phyloP scores from a whole-genome alignment of 208 protist species.

The Leishmania turanica region DNA sequence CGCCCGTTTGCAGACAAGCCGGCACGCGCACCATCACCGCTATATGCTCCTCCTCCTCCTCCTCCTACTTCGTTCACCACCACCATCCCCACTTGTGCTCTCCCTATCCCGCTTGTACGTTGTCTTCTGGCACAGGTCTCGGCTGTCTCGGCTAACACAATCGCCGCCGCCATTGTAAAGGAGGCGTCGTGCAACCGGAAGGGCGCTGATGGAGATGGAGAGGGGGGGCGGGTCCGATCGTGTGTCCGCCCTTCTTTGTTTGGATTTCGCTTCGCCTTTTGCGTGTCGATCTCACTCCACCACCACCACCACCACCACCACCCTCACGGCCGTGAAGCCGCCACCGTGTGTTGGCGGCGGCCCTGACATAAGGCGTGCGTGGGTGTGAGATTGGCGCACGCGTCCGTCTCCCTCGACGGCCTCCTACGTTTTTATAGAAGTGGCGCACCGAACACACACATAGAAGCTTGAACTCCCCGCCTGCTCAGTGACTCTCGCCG shows the following conservation, averaged over 20 bases:
- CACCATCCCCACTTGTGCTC: background rate
- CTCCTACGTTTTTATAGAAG: background rate
- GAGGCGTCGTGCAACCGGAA: background rate
- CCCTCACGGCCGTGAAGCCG: background rate
- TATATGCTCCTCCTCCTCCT: background rate
- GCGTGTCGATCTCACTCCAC: background rate
- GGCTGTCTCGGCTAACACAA: background rate
- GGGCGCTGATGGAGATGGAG: background rate
- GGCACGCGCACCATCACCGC: background rate
- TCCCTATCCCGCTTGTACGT: background rate
- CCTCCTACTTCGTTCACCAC: background rate
- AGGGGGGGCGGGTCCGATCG: background rate
- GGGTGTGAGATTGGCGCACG: background rate
- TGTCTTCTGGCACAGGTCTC: background rate
- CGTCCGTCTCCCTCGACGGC: background rate
- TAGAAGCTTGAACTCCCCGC: background rate
- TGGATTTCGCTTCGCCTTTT: background rate
- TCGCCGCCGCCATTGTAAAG: background rate
- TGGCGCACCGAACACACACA: background rate
- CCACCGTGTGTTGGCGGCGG: background rate
- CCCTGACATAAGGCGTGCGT: background rate
- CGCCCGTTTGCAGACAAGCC: background rate
- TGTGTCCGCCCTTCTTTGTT: background rate
- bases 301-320: background rate
- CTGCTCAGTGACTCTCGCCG: background rate